phyloP scores from a whole-genome alignment of 2,329 filamentous ascomycete genomes.

The Xylaria sp. region DNA sequence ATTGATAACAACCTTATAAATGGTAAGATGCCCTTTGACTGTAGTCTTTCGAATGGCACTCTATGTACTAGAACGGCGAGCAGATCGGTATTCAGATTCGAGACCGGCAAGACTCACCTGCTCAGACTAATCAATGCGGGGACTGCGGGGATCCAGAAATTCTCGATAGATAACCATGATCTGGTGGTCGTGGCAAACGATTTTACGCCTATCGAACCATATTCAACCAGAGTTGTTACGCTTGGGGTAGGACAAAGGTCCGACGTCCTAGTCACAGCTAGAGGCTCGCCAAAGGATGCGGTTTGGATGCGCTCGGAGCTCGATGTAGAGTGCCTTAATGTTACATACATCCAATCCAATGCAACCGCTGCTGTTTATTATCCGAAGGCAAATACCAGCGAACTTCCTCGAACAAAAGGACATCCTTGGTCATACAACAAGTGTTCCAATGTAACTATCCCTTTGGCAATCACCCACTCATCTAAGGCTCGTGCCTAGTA shows the following conservation, averaged over 20 bases:
- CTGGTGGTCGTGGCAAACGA: slow-evolving; percentile 61
- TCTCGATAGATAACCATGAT: slow-evolving; percentile 57
- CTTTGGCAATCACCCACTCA: too few relatives aligned
- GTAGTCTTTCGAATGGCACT: background rate
- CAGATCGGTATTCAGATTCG: background rate
- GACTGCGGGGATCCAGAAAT: slow-evolving; percentile 36
- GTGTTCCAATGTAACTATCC: background rate
- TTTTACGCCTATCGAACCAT: slow-evolving; percentile 60
- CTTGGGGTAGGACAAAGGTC: slow-evolving; percentile 44
- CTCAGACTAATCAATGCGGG: background rate
- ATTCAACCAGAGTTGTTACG: slow-evolving; percentile 50
- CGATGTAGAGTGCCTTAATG: background rate
- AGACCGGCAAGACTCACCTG: background rate
- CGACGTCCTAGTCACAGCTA: slow-evolving; percentile 53
- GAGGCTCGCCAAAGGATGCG: slow-evolving; percentile 45
- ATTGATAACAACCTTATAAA: background rate
- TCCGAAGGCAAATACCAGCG: too few relatives aligned
- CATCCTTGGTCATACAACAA: background rate
- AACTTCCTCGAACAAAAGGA: too few relatives aligned
- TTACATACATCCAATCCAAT: slow-evolving; percentile 32
- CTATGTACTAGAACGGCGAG: too few relatives aligned
- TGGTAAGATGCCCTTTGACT: background rate
- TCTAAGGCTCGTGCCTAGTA: too few relatives aligned
- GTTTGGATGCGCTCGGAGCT: slow-evolving; percentile 53
- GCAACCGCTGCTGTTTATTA: slow-evolving; percentile 16